Evolutionary conservation across 768 basidiomycete genomes (phyloP).

Genomic region (Piloderma croceum): DNA sequence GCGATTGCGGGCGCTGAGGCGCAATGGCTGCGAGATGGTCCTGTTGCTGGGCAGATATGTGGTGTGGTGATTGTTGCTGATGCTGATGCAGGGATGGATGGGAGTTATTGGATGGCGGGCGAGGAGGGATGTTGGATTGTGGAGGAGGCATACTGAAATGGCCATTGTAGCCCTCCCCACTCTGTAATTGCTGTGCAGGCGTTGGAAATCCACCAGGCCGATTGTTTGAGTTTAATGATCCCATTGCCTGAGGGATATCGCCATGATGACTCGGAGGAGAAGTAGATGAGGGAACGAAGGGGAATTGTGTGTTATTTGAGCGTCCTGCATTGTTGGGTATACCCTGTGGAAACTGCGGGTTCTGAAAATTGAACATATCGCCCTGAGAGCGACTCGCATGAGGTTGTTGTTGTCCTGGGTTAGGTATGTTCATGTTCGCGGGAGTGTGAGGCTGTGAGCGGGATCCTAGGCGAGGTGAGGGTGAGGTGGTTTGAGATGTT

Average conservation of each 20-base stretch:
- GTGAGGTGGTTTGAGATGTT: constrained; percentile 28
- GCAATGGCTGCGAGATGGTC: constrained; percentile 42
- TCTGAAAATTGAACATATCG: constrained; percentile 42
- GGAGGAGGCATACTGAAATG: constrained; percentile 31
- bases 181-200: constrained; percentile 60
- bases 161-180: constrained; percentile 30
- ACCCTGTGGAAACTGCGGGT: constrained; percentile 26
- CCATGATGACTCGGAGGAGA: constrained; percentile 41
- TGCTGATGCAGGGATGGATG: constrained; percentile 24
- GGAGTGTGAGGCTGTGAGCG: constrained; percentile 36
- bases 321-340: too few species aligned
- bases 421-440: constrained; percentile 31
- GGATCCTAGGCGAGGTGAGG: constrained; percentile 38
- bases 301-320: constrained; percentile 31
- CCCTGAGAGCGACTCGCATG: too few species aligned
- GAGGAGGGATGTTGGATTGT: constrained; percentile 35
- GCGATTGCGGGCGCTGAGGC: constrained; percentile 54
- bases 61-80: constrained; percentile 24
- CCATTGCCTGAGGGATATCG: constrained; percentile 39
- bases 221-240: constrained; percentile 30
- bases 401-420: too few species aligned
- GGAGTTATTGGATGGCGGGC: constrained; percentile 37
- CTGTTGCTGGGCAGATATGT: constrained; percentile 41
- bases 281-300: constrained; percentile 42
- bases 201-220: constrained; percentile 47